A percentile compares a stretch with the other conserved stretches of the same genome.
These are phyloP conservation scores for Paraurostyla sp. DNA, from an alignment of 73 alveolate species.

Conservation along the genomic window DNA sequence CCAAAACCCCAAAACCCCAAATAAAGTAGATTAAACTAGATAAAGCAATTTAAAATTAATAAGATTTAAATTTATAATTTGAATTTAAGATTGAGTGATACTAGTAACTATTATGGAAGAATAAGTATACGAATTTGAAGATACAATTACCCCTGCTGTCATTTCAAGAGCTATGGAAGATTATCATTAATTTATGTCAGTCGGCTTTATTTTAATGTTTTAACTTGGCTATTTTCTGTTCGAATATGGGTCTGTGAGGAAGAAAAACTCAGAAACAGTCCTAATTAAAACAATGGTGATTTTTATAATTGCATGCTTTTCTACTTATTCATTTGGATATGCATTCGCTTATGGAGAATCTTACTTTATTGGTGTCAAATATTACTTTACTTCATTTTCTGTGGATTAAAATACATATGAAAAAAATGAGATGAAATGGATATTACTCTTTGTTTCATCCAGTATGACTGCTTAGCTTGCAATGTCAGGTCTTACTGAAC, in stretches of 20 bases:
- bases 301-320: not conserved
- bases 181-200: slow-evolving; percentile 8
- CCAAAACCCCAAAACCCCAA: too few relatives aligned
- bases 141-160: slow-evolving; percentile 41
- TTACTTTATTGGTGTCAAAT: slow-evolving; percentile 40
- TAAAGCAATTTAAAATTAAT: too few relatives aligned
- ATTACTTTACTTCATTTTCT: slow-evolving; percentile 44
- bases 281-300: slow-evolving; percentile 71
- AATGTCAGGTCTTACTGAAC: slow-evolving; percentile 5
- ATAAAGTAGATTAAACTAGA: too few relatives aligned
- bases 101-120: too few relatives aligned
- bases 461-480: slow-evolving; percentile 59
- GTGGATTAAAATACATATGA: not conserved
- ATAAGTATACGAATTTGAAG: slow-evolving; percentile 18
- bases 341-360: slow-evolving; percentile 56
- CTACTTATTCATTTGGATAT: slow-evolving; percentile 47
- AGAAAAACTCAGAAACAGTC: slow-evolving; percentile 79
- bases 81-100: too few relatives aligned
- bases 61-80: too few relatives aligned
- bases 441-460: slow-evolving; percentile 14
- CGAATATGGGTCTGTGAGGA: slow-evolving; percentile 79
- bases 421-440: slow-evolving; percentile 36
- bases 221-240: slow-evolving; percentile 53
- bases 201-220: slow-evolving; percentile 42
- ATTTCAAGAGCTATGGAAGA: slow-evolving; percentile 36